Evolutionary conservation across 1,139 yeast species (phyloP), one percentile per base, ranked within the genome.

Genomic region (Candida sanyaensis): DNA sequence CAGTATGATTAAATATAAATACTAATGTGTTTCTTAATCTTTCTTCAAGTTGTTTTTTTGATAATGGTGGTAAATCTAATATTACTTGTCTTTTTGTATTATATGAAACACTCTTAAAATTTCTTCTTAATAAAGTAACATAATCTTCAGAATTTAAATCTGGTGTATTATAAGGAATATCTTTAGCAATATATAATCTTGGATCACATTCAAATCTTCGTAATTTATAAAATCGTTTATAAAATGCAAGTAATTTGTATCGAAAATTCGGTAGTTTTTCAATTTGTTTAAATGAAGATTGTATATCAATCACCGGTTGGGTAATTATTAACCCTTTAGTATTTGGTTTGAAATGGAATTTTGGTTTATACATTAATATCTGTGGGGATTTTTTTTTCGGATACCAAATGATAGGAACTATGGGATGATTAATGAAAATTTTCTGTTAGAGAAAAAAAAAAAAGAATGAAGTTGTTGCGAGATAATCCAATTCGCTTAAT

Each of bases 1-100:
- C 71, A 0, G 77, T 68, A 4, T 75, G 64, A 52, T 75, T 75
- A 55, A 66, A 69, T 3, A 73, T 70, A 56, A 75, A 75, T 17
- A 63, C 68, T 30, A 68, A 55, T 2, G 79, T 70, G 49, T 71
- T 72, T 28, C 63, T 49, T 31, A 69, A 42, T 21, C 80, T 51
- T 17, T 52, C 45, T 4, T 62, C 48, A 10, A 69, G 31, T 30
- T 68, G 65, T 0, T 45, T 41, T 23, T 49, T 47, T 1, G 44
- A 39, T 21, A 58, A 44, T 2, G 45, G 34, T 1, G 42, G 44
- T 23, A 51, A 47, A 2, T 47, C 45, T 6, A 65, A 49, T 2
- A 65, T 46, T 1, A 44, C 47, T 3, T 37, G 23, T 28, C 66
- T 46, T 44, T 62, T 52, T 1, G 39, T 32, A 24, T 62, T 59